A percentile compares a stretch with the other conserved stretches of the same genome.
Conservation (phyloP, 192 early-diverging fungal species). For the Coemansia sp. region DNA sequence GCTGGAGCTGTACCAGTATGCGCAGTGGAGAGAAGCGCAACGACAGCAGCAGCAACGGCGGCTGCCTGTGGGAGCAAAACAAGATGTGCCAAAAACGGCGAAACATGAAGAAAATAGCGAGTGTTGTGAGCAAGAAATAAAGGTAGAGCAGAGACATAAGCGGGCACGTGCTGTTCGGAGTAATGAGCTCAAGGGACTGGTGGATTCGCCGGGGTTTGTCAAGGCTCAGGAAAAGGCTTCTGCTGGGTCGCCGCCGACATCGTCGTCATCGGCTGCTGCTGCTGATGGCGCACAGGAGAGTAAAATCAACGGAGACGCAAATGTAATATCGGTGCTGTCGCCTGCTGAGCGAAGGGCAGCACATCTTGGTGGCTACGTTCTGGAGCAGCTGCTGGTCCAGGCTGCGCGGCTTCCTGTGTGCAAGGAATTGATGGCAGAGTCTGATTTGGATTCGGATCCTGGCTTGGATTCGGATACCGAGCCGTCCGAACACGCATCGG, state of each 20-base stretch:
- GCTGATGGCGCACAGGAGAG: neutral
- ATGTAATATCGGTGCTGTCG: neutral
- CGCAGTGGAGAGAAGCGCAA: constrained; percentile 47
- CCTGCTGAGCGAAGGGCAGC: constrained; percentile 21
- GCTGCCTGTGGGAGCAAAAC: neutral
- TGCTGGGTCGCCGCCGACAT: neutral
- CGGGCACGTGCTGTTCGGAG: neutral
- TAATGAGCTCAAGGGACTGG: constrained; percentile 8
- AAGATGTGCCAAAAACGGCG: neutral
- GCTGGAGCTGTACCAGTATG: constrained; percentile 53
- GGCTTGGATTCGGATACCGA: neutral
- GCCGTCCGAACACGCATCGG: constrained; percentile 4
- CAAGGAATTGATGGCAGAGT: neutral
- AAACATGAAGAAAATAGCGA: neutral
- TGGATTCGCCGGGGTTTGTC: constrained; percentile 9
- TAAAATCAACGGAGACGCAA: neutral
- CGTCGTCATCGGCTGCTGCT: neutral
- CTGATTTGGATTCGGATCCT: neutral
- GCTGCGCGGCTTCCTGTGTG: constrained; percentile 29
- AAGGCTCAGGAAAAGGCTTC: constrained; percentile 6
- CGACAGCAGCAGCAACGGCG: constrained; percentile 10
- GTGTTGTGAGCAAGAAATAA: neutral
- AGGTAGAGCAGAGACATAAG: too few species aligned
- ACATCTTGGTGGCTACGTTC: constrained; percentile 24
- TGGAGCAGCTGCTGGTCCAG: constrained; percentile 47